Evolutionary conservation across 257 asterid species (phyloP).

Genomic region (Knoxia roxburghii): DNA sequence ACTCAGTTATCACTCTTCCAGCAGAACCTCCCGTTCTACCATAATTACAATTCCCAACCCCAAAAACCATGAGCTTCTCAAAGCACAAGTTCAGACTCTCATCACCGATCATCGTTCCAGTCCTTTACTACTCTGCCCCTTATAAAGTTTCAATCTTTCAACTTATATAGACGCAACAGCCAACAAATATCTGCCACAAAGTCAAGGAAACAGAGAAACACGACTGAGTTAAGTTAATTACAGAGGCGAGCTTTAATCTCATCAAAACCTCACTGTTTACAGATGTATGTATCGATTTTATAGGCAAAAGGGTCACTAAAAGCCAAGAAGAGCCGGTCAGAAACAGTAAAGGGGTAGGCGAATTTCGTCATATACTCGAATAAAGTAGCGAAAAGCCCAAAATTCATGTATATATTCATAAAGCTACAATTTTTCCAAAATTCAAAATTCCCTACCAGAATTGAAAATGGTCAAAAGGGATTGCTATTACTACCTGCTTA

Average conservation of each 20-base stretch:
- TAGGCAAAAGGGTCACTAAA: conserved; percentile 1
- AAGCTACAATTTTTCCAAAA: not conserved
- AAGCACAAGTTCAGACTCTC: conserved; percentile 55
- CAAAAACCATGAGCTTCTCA: conserved; percentile 59
- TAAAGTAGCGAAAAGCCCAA: not conserved
- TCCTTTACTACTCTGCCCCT: not conserved
- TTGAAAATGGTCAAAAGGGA: not conserved
- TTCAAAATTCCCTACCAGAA: not conserved
- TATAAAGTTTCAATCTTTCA: conserved; percentile 10
- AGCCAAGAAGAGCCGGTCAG: conserved; percentile 8
- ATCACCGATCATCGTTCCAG: conserved; percentile 26
- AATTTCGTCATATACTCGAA: not conserved
- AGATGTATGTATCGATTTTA: conserved; percentile 2
- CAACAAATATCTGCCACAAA: not conserved
- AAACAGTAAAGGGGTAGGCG: not conserved
- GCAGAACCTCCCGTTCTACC: conserved; percentile 33
- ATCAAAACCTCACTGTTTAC: not conserved
- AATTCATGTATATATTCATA: not conserved
- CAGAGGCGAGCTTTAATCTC: conserved; percentile 4
- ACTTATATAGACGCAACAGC: not conserved
- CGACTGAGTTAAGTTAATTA: not conserved
- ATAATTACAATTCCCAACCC: conserved; percentile 11
- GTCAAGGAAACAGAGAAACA: not conserved
- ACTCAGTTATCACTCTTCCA: conserved; percentile 60
- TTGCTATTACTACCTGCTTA: not conserved